Evolutionary conservation across 805 yeast species (phyloP).

Genomic region (Ogataea pilisensis): DNA sequence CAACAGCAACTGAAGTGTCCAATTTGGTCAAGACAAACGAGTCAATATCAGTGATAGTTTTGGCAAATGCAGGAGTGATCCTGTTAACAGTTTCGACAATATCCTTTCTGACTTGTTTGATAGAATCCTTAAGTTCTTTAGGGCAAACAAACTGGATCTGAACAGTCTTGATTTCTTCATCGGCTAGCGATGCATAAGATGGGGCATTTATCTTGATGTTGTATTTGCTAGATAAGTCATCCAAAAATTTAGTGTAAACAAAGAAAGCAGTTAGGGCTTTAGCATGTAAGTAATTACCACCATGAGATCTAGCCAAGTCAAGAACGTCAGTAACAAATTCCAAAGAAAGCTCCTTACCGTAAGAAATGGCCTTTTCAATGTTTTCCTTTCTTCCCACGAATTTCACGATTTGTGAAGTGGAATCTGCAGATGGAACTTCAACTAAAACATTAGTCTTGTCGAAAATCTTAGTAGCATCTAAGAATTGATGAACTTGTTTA

Average conservation of each 20-base stretch:
- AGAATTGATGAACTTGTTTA: conserved; percentile 60
- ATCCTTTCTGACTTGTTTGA: conserved; percentile 61
- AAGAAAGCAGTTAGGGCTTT: conserved; percentile 68
- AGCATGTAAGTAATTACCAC: conserved; percentile 74
- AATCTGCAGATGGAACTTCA: conserved; percentile 43
- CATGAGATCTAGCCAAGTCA: conserved; percentile 87
- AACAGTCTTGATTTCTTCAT: conserved; percentile 39
- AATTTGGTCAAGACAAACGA: conserved; percentile 51
- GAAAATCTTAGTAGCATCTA: conserved; percentile 52
- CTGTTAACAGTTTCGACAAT: conserved; percentile 71
- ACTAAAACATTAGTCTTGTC: conserved; percentile 54
- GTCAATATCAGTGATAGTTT: conserved; percentile 60
- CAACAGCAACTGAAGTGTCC: conserved; percentile 38
- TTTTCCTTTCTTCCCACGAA: conserved; percentile 59
- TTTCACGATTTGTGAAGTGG: conserved; percentile 42
- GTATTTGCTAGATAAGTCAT: conserved; percentile 37
- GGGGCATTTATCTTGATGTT: conserved; percentile 47
- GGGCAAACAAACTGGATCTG: conserved; percentile 59
- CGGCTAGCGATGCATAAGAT: conserved; percentile 39
- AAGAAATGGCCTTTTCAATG: conserved; percentile 57
- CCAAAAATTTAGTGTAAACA: conserved; percentile 44
- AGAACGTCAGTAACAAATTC: conserved; percentile 59
- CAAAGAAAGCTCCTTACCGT: conserved; percentile 57
- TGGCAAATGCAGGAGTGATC: conserved; percentile 63
- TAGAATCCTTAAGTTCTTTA: conserved; percentile 41